Percentiles rank a stretch among this genome's conserved stretches.
Evolutionary conservation across 73 alveolate genomes (phyloP).

Genomic region (Paramecium tetraurelia): DNA sequence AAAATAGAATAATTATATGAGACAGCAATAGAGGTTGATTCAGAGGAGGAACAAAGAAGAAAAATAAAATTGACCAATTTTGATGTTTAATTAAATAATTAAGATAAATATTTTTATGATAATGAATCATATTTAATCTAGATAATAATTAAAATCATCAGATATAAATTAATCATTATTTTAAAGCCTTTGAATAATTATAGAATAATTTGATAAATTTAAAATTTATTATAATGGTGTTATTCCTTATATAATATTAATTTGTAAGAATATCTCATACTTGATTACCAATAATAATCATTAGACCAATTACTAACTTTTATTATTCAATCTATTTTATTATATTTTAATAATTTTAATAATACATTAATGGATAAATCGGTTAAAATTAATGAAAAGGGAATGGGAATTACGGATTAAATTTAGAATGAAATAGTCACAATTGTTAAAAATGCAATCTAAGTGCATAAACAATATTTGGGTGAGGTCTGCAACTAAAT

Average conservation of each 20-base stretch:
- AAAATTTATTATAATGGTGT: no score
- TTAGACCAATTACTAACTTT: no score
- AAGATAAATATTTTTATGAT: neutral
- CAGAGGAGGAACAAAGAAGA: neutral
- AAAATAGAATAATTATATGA: neutral
- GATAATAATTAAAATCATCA: no score
- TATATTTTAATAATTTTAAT: no score
- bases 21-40: constrained; percentile 15
- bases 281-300: no score
- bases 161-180: no score
- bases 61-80: neutral
- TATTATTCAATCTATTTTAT: no score
- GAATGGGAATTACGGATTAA: neutral
- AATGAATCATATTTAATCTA: no score
- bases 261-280: no score
- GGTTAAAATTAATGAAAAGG: constrained; percentile 16
- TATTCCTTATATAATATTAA: no score
- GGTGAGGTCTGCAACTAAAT: constrained; percentile 29
- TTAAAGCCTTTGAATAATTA: no score
- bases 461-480: neutral
- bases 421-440: neutral
- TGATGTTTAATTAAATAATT: neutral
- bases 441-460: neutral
- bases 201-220: no score
- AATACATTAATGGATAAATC: neutral